Conservation (phyloP, 1,139 yeast genomes). For the Pichia sp. region DNA sequence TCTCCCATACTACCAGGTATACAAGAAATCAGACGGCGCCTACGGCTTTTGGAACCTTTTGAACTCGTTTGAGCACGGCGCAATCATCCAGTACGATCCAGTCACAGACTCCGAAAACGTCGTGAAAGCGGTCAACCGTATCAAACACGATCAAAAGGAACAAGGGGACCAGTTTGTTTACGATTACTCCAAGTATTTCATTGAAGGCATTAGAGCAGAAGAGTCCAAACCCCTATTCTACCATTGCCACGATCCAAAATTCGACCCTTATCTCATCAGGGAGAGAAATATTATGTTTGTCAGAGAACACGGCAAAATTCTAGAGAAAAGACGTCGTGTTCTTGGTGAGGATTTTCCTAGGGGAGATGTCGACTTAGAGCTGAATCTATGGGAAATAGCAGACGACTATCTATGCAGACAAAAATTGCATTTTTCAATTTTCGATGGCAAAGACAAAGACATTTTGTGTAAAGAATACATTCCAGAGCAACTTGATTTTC, state of each 20-base stretch:
- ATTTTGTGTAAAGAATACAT: slow-evolving; percentile 18
- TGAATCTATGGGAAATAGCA: slow-evolving; percentile 25
- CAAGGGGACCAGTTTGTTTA: slow-evolving; percentile 22
- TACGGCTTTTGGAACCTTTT: slow-evolving; percentile 31
- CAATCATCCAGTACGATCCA: slow-evolving; percentile 68
- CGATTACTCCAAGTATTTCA: slow-evolving; percentile 24
- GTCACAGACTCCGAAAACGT: slow-evolving; percentile 45
- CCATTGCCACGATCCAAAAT: slow-evolving; percentile 32
- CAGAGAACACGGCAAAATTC: slow-evolving; percentile 5
- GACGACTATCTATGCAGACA: slow-evolving; percentile 19
- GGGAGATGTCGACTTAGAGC: slow-evolving; percentile 28
- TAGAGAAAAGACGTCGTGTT: slow-evolving; percentile 20
- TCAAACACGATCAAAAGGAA: slow-evolving; percentile 17
- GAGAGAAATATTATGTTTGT: slow-evolving; percentile 21
- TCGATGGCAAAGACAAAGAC: slow-evolving; percentile 12
- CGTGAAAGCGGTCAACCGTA: slow-evolving; percentile 16
- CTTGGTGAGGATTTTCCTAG: slow-evolving; percentile 26
- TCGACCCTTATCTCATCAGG: slow-evolving; percentile 27
- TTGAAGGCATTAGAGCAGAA: slow-evolving; percentile 21
- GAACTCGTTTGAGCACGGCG: slow-evolving; percentile 25
- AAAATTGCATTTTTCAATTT: slow-evolving; percentile 10
- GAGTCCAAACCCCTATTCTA: slow-evolving; percentile 27
- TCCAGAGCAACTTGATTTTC: slow-evolving; percentile 19
- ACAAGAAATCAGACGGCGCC: slow-evolving; percentile 31
- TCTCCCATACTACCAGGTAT: slow-evolving; percentile 52